Evolutionary conservation across 306 rosid genomes (phyloP).

Genomic region (Medicago lupulina): DNA sequence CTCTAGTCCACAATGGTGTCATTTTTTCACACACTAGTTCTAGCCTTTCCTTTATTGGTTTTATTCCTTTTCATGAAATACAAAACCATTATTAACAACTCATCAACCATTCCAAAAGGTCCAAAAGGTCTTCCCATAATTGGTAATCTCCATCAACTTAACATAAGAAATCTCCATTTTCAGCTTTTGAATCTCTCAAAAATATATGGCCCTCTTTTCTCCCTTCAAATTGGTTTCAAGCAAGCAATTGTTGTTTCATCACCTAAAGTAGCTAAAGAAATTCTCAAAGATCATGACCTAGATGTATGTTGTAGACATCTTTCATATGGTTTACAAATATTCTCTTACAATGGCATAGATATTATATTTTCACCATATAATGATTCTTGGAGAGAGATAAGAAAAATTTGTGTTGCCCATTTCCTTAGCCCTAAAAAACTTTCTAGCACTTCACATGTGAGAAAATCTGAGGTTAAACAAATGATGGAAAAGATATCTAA

Average conservation of each 20-base stretch:
- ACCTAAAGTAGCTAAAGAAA: slow-evolving; percentile 14
- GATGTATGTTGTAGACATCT: slow-evolving; percentile 35
- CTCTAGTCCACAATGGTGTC: not conserved
- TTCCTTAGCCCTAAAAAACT: not conserved
- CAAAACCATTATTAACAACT: not conserved
- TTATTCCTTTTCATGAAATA: not conserved
- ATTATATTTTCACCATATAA: slow-evolving; percentile 32
- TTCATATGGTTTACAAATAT: not conserved
- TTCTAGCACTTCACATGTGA: not conserved
- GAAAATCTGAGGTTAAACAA: slow-evolving; percentile 22
- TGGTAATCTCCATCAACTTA: slow-evolving; percentile 53
- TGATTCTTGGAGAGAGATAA: slow-evolving; percentile 1
- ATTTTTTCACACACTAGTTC: not conserved
- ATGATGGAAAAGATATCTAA: slow-evolving; percentile 3
- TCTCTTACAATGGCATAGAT: slow-evolving; percentile 47
- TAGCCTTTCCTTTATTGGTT: not conserved
- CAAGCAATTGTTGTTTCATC: slow-evolving; percentile 33
- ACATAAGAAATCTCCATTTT: not conserved
- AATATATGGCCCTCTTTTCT: slow-evolving; percentile 45
- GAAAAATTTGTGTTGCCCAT: not conserved
- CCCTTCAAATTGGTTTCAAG: slow-evolving; percentile 42
- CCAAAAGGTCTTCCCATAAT: slow-evolving; percentile 57
- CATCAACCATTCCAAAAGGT: slow-evolving; percentile 3
- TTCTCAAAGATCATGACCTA: slow-evolving; percentile 30
- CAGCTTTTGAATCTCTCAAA: slow-evolving; percentile 40